Evolutionary conservation across 257 asterid genomes (phyloP).

Genomic region (Avicennia marina): DNA sequence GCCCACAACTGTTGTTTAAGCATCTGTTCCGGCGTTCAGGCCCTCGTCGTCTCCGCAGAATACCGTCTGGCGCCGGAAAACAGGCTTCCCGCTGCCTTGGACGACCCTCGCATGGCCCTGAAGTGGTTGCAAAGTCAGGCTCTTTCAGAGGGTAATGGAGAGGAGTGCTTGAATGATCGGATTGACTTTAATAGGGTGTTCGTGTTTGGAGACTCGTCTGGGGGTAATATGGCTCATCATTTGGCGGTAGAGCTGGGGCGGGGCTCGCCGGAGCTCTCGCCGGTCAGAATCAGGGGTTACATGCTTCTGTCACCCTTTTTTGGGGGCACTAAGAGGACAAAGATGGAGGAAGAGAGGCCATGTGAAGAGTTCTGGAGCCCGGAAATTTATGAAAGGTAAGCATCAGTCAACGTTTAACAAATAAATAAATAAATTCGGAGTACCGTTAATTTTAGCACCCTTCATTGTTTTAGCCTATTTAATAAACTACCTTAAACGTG

Average conservation of each 20-base stretch:
- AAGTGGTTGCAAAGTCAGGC: conserved; percentile 20
- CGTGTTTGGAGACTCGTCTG: conserved; percentile 33
- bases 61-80: conserved; percentile 30
- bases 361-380: conserved; percentile 22
- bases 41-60: conserved; percentile 20
- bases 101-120: conserved; percentile 14
- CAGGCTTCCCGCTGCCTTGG: conserved; percentile 29
- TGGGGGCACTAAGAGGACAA: conserved; percentile 25
- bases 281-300: conserved; percentile 26
- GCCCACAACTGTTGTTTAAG: conserved; percentile 24
- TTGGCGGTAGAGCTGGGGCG: conserved; percentile 23
- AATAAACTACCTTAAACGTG: too few relatives aligned
- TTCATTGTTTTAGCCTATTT: too few relatives aligned
- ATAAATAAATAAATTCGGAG: too few relatives aligned
- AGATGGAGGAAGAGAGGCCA: conserved; percentile 12
- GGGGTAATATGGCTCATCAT: conserved; percentile 30
- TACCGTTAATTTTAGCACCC: too few relatives aligned
- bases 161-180: conserved; percentile 14
- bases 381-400: conserved; percentile 25
- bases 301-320: conserved; percentile 28
- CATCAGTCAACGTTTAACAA: too few relatives aligned
- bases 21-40: conserved; percentile 19
- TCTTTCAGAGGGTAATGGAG: background rate
- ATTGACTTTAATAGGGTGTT: conserved; percentile 28
- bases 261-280: conserved; percentile 19